These are phyloP conservation scores for Thelephora aurantiotincta DNA, from an alignment of 768 basidiomycete species.

Conservation along the genomic window DNA sequence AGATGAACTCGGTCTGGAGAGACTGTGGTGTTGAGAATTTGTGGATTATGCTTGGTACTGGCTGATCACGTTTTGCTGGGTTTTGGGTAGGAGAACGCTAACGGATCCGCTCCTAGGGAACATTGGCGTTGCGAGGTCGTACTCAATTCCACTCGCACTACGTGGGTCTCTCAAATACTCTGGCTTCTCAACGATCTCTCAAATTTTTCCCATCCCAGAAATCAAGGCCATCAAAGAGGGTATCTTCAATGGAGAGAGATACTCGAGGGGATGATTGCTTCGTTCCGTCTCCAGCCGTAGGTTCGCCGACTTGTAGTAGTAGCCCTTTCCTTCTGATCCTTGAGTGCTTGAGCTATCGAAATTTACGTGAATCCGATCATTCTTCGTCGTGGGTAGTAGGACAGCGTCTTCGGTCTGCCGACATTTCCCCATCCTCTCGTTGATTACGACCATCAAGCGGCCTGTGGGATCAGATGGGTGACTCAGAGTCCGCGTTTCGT, in stretches of 20 bases:
- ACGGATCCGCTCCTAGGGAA: slow-evolving; percentile 25
- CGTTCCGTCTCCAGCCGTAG: too few relatives aligned
- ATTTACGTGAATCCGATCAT: too few relatives aligned
- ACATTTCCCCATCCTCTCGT: too few relatives aligned
- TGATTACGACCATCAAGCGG: too few relatives aligned
- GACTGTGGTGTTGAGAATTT: slow-evolving; percentile 36
- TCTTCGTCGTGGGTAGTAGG: too few relatives aligned
- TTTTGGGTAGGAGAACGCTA: not conserved
- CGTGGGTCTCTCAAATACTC: slow-evolving; percentile 24
- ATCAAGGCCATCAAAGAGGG: slow-evolving; percentile 55
- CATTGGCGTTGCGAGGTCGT: slow-evolving; percentile 45
- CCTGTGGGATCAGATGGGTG: too few relatives aligned
- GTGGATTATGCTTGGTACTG: slow-evolving; percentile 46
- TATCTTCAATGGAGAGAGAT: slow-evolving; percentile 19
- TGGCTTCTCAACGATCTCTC: not conserved
- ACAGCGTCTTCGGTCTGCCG: too few relatives aligned
- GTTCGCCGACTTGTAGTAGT: too few relatives aligned
- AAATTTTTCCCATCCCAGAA: slow-evolving; percentile 27
- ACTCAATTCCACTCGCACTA: slow-evolving; percentile 52
- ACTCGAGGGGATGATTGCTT: slow-evolving; percentile 5
- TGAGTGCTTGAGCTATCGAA: too few relatives aligned
- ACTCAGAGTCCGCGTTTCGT: too few relatives aligned
- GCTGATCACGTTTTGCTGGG: not conserved
- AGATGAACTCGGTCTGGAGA: slow-evolving; percentile 36
- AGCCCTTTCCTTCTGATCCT: too few relatives aligned